Evolutionary conservation across 371 early-diverging fungal species (phyloP).

Genomic region (Mortierella sp.): DNA sequence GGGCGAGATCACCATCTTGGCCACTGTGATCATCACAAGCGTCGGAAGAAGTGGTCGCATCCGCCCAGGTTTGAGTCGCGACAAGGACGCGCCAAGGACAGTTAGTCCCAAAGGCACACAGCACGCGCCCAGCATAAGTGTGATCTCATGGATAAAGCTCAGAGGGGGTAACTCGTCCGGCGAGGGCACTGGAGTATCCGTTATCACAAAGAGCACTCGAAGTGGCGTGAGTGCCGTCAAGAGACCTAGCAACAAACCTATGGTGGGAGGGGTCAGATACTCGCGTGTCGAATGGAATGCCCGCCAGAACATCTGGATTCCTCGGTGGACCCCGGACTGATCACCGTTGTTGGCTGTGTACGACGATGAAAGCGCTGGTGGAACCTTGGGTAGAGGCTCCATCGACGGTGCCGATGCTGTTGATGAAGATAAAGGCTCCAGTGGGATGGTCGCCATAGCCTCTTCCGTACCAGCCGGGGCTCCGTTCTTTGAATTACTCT

Average conservation of each 20-base stretch:
- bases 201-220: conserved; percentile 51
- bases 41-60: conserved; percentile 45
- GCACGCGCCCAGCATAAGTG: conserved; percentile 57
- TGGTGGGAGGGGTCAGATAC: conserved; percentile 54
- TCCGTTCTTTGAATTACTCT: no score
- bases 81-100: conserved; percentile 65
- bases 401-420: background rate
- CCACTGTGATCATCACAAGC: conserved; percentile 42
- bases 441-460: conserved; percentile 19
- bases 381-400: conserved; percentile 30
- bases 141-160: conserved; percentile 56
- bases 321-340: background rate
- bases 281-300: conserved; percentile 39
- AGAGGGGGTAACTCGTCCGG: conserved; percentile 58
- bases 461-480: background rate
- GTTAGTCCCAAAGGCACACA: conserved; percentile 63
- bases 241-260: conserved; percentile 57
- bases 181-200: conserved; percentile 25
- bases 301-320: conserved; percentile 24
- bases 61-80: conserved; percentile 55
- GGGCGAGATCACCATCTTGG: conserved; percentile 58
- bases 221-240: conserved; percentile 55
- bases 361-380: conserved; percentile 28
- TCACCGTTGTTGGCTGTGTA: conserved; percentile 17
- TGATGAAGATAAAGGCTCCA: conserved; percentile 4